Conservation (phyloP, 169 alveolate genomes). For the Eimeria sp. region DNA sequence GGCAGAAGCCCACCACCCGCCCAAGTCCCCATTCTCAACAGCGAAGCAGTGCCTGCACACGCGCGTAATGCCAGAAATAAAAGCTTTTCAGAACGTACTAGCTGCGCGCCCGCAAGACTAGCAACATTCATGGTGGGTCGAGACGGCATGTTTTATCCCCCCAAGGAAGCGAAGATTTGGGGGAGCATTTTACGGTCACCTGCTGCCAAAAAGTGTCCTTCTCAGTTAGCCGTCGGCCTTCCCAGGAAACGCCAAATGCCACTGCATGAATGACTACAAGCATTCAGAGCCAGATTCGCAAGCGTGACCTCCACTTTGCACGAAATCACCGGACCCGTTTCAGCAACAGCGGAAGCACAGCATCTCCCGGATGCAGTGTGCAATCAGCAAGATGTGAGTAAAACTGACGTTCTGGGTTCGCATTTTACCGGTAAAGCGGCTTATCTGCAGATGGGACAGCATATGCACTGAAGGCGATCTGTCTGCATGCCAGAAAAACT, state of each 20-base stretch:
- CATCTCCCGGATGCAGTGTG: neutral
- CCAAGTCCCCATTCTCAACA: neutral
- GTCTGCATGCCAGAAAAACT: neutral
- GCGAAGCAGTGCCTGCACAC: neutral
- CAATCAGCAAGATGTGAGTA: neutral
- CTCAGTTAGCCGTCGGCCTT: neutral
- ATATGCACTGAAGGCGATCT: neutral
- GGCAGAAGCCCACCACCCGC: neutral
- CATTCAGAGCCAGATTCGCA: neutral
- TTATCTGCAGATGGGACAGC: neutral
- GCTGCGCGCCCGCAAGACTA: neutral
- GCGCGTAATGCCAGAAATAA: neutral
- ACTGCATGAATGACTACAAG: neutral
- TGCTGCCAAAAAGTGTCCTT: neutral
- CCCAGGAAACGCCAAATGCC: neutral
- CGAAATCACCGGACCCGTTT: neutral
- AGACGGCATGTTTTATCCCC: neutral
- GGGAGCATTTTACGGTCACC: neutral
- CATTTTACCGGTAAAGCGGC: neutral
- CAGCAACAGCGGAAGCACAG: neutral
- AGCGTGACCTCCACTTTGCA: neutral
- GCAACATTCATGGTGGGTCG: neutral
- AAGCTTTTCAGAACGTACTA: neutral
- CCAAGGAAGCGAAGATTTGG: neutral
- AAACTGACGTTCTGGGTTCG: conserved; percentile 1